A percentile compares a stretch with the other conserved stretches of the same genome.
These are phyloP conservation scores for Trypanosoma caninum DNA, from an alignment of 208 protist species.

Conservation along the genomic window DNA sequence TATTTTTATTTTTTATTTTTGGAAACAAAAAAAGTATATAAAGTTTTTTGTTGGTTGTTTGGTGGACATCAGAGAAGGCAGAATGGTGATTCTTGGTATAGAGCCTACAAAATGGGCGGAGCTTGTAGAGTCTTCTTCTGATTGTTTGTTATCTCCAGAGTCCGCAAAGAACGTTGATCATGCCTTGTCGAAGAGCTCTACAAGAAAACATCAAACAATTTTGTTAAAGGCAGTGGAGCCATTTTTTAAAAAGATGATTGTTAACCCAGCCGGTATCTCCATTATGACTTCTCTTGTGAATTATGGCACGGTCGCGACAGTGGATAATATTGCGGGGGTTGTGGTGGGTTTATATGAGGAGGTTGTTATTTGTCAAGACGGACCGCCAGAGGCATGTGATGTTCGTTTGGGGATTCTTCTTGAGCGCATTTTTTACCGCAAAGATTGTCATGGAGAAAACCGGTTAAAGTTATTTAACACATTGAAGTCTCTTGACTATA, in stretches of 20 bases:
- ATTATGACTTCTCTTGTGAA: conserved; percentile 72
- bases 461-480: conserved; percentile 35
- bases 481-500: conserved; percentile 26
- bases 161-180: conserved; percentile 74
- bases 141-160: conserved; percentile 40
- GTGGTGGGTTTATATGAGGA: conserved; percentile 26
- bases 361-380: conserved; percentile 36
- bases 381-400: conserved; percentile 29
- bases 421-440: conserved; percentile 70
- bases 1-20: conserved; percentile 15
- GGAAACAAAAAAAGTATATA: too few species aligned
- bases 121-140: conserved; percentile 47
- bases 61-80: too few species aligned
- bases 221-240: conserved; percentile 51
- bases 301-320: conserved; percentile 66
- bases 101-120: conserved; percentile 64
- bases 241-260: conserved; percentile 48
- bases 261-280: conserved; percentile 35
- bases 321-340: conserved; percentile 38
- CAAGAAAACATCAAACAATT: conserved; percentile 62
- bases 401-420: conserved; percentile 44
- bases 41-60: too few species aligned
- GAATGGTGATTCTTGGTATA: conserved; percentile 33
- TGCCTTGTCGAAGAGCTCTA: conserved; percentile 61
- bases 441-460: conserved; percentile 50